Evolutionary conservation across 2,329 filamentous ascomycete genomes (phyloP), one percentile per base, ranked within the genome.

Genomic region (Talaromyces marneffei): DNA sequence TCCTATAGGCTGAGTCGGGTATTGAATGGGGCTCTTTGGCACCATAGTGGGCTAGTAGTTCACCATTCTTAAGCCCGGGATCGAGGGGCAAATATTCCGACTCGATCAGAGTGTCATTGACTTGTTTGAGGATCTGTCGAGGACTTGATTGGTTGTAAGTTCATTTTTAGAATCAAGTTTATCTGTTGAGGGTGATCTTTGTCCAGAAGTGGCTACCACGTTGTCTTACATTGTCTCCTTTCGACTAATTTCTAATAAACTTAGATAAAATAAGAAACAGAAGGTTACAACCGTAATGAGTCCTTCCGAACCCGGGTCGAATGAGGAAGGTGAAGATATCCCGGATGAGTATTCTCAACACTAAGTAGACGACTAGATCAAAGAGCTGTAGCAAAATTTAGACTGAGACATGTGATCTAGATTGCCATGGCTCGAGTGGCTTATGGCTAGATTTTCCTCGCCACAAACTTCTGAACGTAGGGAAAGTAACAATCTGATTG

Each of bases 401-500:
- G 35, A 55, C 33, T 40, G 52, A 55, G 52, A 55, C 52, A 55
- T 40, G 27, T 27, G 52, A 40, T 33, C 48, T 52, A 20, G 48
- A 33, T 23, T 35, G n/a, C 48, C n/a, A 33, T 52, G 35, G 27
- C 18, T 52, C 29, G 6, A 25, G 48, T 20, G 29, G 27, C 48
- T 33, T 16, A n/a, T 14, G 23, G 48, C 29, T 33, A 20, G 48
- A 25, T 33, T 20, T 52, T 52, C 29, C 48, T 14, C 7, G 29
- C 33, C 27, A 31, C 8, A 12, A 33, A 31, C 9, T 12, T 31
- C n/a, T 33, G 29, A 8, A 52, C 29, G 18, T 35, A 23, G 12
- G 33, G 12, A 14, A 35, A 3, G 16, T 37, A 20, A 33, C 6
- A 33, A 33, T 33, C 20, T 25, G 20, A 16, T 37, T 55, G 31